Conservation (phyloP, 495 filamentous ascomycete species). For the Clavariopsis aquatica region DNA sequence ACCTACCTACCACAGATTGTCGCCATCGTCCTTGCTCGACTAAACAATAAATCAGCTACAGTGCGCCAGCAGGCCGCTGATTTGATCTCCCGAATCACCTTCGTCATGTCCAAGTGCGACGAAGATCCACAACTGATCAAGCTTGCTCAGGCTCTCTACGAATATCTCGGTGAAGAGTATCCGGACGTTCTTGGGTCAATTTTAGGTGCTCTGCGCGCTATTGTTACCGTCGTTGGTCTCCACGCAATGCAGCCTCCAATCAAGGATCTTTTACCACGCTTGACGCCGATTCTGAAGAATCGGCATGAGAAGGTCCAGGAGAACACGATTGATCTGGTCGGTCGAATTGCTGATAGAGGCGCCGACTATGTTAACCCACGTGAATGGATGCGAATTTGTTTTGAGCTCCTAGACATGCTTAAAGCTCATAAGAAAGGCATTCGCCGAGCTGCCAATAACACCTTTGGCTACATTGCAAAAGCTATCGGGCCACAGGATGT, state of each 20-base stretch:
- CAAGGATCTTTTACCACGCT: slow-evolving; percentile 88
- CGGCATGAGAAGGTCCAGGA: slow-evolving; percentile 99
- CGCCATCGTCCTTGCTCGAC: slow-evolving; percentile 91
- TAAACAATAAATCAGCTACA: slow-evolving; percentile 96
- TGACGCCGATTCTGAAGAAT: slow-evolving; percentile 96
- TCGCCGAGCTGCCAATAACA: slow-evolving; percentile 97
- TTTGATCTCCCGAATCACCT: slow-evolving; percentile 91
- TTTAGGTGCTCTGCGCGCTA: slow-evolving; percentile 88
- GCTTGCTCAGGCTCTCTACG: slow-evolving; percentile 93
- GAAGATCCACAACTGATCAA: slow-evolving; percentile 96
- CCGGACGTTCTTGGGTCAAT: slow-evolving; percentile 98
- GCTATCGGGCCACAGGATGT: slow-evolving; percentile 99
- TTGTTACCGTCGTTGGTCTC: slow-evolving; percentile 98
- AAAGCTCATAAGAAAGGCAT: slow-evolving; percentile 94
- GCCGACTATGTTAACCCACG: slow-evolving; percentile 93
- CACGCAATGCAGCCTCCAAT: slow-evolving; percentile 99
- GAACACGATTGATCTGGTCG: slow-evolving; percentile 98
- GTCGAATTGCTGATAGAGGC: slow-evolving; percentile 96
- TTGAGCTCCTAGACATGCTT: slow-evolving; percentile 98
- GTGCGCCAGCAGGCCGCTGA: slow-evolving; percentile 97
- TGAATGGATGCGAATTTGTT: slow-evolving; percentile 99
- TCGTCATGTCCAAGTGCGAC: slow-evolving; percentile 98
- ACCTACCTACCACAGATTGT: slow-evolving; percentile 96
- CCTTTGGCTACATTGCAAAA: slow-evolving; percentile 99
- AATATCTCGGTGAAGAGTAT: slow-evolving; percentile 98